Percentiles rank a stretch among this genome's conserved stretches.
Conservation (phyloP, 2,329 filamentous ascomycete genomes). For the Fusarium guadeloupense region DNA sequence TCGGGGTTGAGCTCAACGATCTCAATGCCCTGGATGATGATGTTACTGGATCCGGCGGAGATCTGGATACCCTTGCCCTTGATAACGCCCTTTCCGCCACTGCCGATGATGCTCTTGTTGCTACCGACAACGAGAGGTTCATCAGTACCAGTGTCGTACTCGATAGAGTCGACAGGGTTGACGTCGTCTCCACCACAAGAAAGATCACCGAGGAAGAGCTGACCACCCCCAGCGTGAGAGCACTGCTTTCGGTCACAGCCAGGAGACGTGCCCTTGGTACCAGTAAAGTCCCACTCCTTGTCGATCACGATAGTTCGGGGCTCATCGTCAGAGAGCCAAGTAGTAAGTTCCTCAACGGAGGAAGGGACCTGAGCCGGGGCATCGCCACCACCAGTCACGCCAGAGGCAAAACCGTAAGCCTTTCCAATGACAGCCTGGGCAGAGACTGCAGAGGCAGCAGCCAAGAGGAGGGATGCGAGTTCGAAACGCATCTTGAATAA, state of each 20-base stretch:
- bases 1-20: conserved; percentile 56
- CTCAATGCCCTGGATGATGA: conserved; percentile 61
- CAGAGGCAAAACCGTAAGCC: conserved; percentile 45
- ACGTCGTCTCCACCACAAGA: conserved; percentile 42
- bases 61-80: conserved; percentile 56
- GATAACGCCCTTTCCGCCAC: conserved; percentile 40
- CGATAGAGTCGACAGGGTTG: conserved; percentile 38
- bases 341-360: conserved; percentile 55
- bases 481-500: not conserved
- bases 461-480: conserved; percentile 27
- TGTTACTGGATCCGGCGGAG: conserved; percentile 55
- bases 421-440: conserved; percentile 44
- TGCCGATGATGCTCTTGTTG: conserved; percentile 44
- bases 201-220: conserved; percentile 43
- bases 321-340: conserved; percentile 41
- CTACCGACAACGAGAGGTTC: conserved; percentile 39
- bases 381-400: conserved; percentile 62
- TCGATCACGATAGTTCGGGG: conserved; percentile 40
- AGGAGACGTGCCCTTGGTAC: conserved; percentile 28
- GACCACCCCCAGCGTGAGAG: conserved; percentile 42
- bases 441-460: conserved; percentile 31
- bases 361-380: conserved; percentile 56
- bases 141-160: conserved; percentile 42
- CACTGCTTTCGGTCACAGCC: conserved; percentile 45
- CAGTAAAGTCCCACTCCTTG: conserved; percentile 43